A percentile compares a stretch with the other conserved stretches of the same genome.
Evolutionary conservation across 2,329 filamentous ascomycete species (phyloP).

Genomic region (Epichloe bromicola): DNA sequence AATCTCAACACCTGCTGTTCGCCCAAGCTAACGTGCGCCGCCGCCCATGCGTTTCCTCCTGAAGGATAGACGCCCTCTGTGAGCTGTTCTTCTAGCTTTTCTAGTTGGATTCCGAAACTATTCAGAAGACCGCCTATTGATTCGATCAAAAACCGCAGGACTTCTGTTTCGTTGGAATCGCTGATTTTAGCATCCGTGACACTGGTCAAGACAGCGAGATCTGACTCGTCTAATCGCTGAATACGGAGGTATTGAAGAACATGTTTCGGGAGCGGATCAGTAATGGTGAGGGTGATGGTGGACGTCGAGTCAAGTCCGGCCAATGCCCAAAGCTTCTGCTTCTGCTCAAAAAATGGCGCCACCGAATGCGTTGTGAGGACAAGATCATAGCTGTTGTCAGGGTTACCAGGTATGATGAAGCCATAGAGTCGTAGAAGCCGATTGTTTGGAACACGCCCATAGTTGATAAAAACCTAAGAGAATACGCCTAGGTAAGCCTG

Average conservation of each 20-base stretch:
- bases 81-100: conserved; percentile 19
- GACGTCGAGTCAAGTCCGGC: conserved; percentile 18
- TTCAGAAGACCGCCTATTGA: conserved; percentile 18
- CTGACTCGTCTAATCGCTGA: conserved; percentile 18
- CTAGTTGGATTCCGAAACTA: conserved; percentile 17
- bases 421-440: conserved; percentile 24
- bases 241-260: conserved; percentile 24
- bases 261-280: conserved; percentile 19
- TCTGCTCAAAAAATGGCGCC: conserved; percentile 21
- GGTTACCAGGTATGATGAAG: conserved; percentile 22
- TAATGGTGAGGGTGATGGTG: conserved; percentile 21
- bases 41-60: conserved; percentile 22
- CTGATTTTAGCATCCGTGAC: conserved; percentile 15
- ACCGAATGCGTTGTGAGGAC: conserved; percentile 20
- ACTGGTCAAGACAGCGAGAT: conserved; percentile 14
- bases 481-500: not conserved
- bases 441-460: conserved; percentile 20
- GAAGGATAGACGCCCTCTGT: conserved; percentile 16
- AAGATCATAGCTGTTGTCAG: conserved; percentile 23
- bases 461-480: conserved; percentile 19
- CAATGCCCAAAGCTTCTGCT: conserved; percentile 21
- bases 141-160: conserved; percentile 19
- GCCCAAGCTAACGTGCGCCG: conserved; percentile 16
- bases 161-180: conserved; percentile 18
- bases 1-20: conserved; percentile 21